Base-by-base conservation (phyloP, 768 basidiomycete genomes). In the Phaeotremella skinneri region DNA sequence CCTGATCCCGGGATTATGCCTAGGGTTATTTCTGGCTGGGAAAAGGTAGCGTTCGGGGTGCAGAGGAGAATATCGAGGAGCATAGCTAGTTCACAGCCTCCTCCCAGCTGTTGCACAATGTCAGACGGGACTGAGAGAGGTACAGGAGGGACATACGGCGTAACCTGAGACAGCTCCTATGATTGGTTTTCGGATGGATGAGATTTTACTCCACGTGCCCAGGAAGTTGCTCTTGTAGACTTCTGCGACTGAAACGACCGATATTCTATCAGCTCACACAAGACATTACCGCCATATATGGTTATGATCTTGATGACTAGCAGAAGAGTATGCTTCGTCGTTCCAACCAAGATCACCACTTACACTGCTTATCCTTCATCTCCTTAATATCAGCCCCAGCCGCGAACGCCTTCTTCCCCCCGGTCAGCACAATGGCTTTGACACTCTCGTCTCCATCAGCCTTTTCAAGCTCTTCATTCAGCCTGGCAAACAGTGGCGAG, bases 301-400 rank as follows among this genome's bases (percentile, higher is more conserved):
- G 23, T 4, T n/a, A 30, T 21, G 4, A 1, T 25, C 29, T 14
- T 50, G 49, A 30, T 17, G 11, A 29, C 31, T 29, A 50, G 49
- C 20, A 26, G 16, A 9, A n/a, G n/a, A n/a, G n/a, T n/a, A n/a
- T n/a, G n/a, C n/a, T n/a, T n/a, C n/a, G n/a, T n/a, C n/a, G 37
- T 9, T 45, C 21, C 20, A 45, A 21, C 20, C 23, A 21, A 45
- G 11, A 13, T 7, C 39, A 32, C 23, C 14, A 78, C 84, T 72
- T 70, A 91, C 91, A 96, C 59, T 85, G 80, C 79, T 92, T 92
- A 79, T 93, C 90, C 78, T 91, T 92, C 94, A 98, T 98, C 79
- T 98, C 92, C 80, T 96, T 97, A 79, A 99, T 97, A 78, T 99
- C 94, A 21, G 94, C 94, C 2, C 94, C 92, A 68, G 92, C 92